Evolutionary conservation across 2,329 filamentous ascomycete genomes (phyloP).

Genomic region (Dothideomycetes sp.): DNA sequence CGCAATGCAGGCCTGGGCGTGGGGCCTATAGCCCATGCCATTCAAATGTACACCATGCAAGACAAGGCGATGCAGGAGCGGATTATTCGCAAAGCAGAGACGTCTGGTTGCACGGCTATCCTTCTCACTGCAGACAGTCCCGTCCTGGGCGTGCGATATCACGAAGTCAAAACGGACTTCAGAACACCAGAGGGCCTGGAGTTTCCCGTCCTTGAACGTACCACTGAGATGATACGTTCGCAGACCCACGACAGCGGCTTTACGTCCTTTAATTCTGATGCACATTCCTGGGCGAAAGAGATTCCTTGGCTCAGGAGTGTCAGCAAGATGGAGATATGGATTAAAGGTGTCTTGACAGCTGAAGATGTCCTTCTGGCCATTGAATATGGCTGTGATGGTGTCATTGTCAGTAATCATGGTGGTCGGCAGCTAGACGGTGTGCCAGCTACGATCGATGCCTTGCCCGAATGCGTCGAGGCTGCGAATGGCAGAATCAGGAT

Average conservation of each 20-base stretch:
- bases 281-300: constrained; percentile 29
- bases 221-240: constrained; percentile 14
- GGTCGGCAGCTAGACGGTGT: constrained; percentile 47
- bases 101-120: constrained; percentile 39
- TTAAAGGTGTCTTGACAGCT: constrained; percentile 27
- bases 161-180: constrained; percentile 45
- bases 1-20: constrained; percentile 22
- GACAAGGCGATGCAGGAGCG: constrained; percentile 37
- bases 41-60: constrained; percentile 44
- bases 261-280: constrained; percentile 17
- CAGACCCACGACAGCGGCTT: constrained; percentile 20
- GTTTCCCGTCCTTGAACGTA: constrained; percentile 18
- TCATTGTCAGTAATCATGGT: constrained; percentile 47
- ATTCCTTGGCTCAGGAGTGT: constrained; percentile 38
- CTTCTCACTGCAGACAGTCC: constrained; percentile 46
- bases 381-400: constrained; percentile 25
- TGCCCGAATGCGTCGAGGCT: constrained; percentile 28
- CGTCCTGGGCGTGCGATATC: constrained; percentile 40
- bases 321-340: constrained; percentile 39
- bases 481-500: constrained; percentile 42
- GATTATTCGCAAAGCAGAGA: constrained; percentile 19
- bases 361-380: constrained; percentile 36
- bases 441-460: constrained; percentile 39
- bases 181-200: constrained; percentile 18
- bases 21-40: constrained; percentile 33